Evolutionary conservation across 2,329 filamentous ascomycete species (phyloP), one percentile per base, ranked within the genome.

Genomic region (Talaromyces sp.): DNA sequence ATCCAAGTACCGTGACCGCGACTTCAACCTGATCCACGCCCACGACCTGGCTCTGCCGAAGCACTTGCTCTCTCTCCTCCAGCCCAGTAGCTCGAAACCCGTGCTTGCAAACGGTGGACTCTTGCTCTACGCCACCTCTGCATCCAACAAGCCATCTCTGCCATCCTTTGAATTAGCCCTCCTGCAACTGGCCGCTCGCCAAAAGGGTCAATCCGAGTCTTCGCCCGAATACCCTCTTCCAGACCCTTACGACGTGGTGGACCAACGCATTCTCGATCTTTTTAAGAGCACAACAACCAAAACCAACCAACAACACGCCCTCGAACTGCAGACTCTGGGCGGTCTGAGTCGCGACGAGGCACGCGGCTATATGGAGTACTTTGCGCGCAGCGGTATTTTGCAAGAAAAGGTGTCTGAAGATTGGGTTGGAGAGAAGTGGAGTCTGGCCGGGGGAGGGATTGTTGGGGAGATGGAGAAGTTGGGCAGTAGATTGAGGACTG

Each of bases 311-410:
- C 69, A 70, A 41, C 65, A 66, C 48, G 71, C 72, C 8, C 72
- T 83, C 12, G 75, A 79, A 32, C 71, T 83, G 3, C 74, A 81
- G 66, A 81, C 83, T 21, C 71, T 96, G 21, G 81, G 83, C 48
- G 89, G 90, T 9, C 69, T 97, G 65, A 88, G 80, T 67, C 90
- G 88, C 75, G 77, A 82, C 1, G 93, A 97, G 77, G 87, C 90
- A 11, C 84, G 88, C 62, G 83, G 86, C 0, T 80, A 96, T 67
- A 88, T 97, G 86, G 92, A 97, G 79, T 97, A 97, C 78, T 97
- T 93, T 81, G 92, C 91, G 5, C 86, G 85, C 38, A 95, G 91
- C 73, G 94, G 93, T 12, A 80, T 96, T 71, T 73, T 96, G 70
- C 84, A 89, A 64, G 80, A 84, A 63, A 81, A 79, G 52, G 81